phyloP scores from a whole-genome alignment of 495 filamentous ascomycete genomes.

The Talaromyces adpressus region DNA sequence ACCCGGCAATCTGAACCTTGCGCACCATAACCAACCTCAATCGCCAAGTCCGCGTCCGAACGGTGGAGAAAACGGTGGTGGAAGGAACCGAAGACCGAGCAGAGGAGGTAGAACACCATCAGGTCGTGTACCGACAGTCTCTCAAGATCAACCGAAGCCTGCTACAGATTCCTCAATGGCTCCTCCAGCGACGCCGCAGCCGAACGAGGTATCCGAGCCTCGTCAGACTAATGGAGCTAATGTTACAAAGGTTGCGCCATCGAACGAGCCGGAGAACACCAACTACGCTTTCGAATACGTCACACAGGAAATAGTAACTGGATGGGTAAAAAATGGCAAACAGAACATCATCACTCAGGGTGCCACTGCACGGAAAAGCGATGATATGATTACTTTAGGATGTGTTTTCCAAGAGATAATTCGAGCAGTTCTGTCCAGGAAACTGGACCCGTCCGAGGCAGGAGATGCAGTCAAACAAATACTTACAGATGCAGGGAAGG shows the following conservation, averaged over 20 bases:
- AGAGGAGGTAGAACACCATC: constrained; percentile 35
- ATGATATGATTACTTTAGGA: constrained; percentile 58
- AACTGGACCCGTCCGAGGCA: constrained; percentile 57
- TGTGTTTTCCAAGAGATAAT: constrained; percentile 82
- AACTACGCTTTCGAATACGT: constrained; percentile 53
- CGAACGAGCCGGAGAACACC: not conserved
- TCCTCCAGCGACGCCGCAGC: constrained; percentile 24
- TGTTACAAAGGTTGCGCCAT: constrained; percentile 8
- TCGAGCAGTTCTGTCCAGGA: constrained; percentile 60
- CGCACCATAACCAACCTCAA: constrained; percentile 43
- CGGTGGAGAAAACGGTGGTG: constrained; percentile 36
- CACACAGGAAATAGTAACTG: constrained; percentile 37
- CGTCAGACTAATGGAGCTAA: constrained; percentile 19
- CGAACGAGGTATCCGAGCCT: constrained; percentile 19
- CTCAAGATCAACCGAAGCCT: constrained; percentile 27
- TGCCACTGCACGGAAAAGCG: constrained; percentile 47
- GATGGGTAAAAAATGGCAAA: constrained; percentile 45
- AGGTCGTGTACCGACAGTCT: constrained; percentile 23
- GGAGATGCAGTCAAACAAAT: constrained; percentile 72
- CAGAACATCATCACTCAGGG: constrained; percentile 39
- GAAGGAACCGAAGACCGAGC: constrained; percentile 34
- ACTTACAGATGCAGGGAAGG: constrained; percentile 45
- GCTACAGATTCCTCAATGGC: constrained; percentile 33
- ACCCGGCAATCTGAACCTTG: constrained; percentile 51
- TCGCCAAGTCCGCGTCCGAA: constrained; percentile 28